Evolutionary conservation across 306 rosid genomes (phyloP).

Genomic region (Trifolium subterraneum): DNA sequence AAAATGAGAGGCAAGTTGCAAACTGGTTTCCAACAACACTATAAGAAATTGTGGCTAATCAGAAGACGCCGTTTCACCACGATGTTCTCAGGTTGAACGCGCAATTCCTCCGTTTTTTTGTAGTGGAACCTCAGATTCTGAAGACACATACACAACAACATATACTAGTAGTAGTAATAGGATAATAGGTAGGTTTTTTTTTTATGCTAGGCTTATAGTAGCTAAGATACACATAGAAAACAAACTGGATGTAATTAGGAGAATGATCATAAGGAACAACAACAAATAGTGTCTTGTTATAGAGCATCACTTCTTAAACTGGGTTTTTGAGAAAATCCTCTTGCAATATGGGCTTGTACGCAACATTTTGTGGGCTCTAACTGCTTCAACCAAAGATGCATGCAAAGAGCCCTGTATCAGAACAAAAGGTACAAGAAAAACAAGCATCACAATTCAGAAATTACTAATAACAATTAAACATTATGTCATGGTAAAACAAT

Average conservation of each 20-base stretch:
- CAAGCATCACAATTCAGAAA: constrained; percentile 2
- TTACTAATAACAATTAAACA: background rate
- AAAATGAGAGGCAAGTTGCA: background rate
- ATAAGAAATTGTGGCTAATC: too few species aligned
- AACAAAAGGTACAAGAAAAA: background rate
- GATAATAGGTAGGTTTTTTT: background rate
- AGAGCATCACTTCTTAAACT: background rate
- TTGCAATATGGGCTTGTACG: constrained; percentile 77
- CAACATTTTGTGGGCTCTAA: constrained; percentile 50
- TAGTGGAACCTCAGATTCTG: background rate
- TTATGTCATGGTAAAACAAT: background rate
- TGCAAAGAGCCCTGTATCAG: constrained; percentile 64
- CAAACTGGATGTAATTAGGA: constrained; percentile 10
- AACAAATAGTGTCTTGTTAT: background rate
- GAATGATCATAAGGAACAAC: constrained; percentile 1
- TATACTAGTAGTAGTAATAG: background rate
- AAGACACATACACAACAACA: constrained; percentile 14
- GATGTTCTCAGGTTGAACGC: background rate
- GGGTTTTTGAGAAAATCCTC: constrained; percentile 56
- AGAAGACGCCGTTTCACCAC: background rate
- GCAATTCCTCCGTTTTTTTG: background rate
- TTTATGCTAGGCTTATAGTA: background rate
- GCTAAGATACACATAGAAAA: constrained; percentile 4
- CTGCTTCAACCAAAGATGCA: constrained; percentile 57
- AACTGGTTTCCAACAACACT: background rate